These are phyloP conservation scores for Trichosporon asahii DNA, from an alignment of 1,284 basidiomycete genomes.

Conservation along the genomic window DNA sequence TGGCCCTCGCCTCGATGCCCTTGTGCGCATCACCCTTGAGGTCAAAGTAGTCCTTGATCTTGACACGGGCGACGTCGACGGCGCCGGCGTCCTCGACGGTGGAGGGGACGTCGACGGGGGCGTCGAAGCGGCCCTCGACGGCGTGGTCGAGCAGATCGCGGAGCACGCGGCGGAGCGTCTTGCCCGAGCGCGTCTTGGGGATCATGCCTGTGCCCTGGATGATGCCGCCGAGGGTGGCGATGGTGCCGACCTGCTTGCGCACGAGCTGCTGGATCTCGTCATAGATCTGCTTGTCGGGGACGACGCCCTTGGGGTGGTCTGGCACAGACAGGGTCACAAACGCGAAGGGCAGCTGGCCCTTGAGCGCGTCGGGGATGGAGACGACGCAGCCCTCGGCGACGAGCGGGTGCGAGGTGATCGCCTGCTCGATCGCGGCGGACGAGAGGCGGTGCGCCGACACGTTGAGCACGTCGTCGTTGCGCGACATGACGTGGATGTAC, in stretches of 20 bases:
- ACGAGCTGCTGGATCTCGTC: constrained; percentile 80
- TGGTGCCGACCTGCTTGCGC: constrained; percentile 85
- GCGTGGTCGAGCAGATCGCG: constrained; percentile 28
- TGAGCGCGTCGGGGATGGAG: constrained; percentile 77
- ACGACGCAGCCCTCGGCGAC: constrained; percentile 83
- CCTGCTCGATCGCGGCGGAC: constrained; percentile 92
- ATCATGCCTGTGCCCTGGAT: constrained; percentile 67
- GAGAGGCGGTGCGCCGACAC: constrained; percentile 91
- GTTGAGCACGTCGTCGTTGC: constrained; percentile 65
- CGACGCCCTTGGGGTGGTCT: constrained; percentile 53
- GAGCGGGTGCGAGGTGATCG: constrained; percentile 82
- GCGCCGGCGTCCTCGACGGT: constrained; percentile 23
- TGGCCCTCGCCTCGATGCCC: constrained; percentile 21
- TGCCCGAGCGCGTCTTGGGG: constrained; percentile 89
- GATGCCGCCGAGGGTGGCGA: constrained; percentile 89
- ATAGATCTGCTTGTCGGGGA: constrained; percentile 62
- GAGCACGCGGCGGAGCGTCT: constrained; percentile 86
- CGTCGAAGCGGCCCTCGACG: constrained; percentile 23
- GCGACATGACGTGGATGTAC: constrained; percentile 94
- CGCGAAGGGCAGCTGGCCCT: constrained; percentile 58
- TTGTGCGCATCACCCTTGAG: constrained; percentile 20
- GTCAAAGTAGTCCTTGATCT: constrained; percentile 27
- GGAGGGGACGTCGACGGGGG: constrained; percentile 20
- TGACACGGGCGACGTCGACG: constrained; percentile 22
- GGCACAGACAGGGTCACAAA: constrained; percentile 57